These are phyloP conservation scores for Lunularia cruciata DNA, from an alignment of 225 moss, liverwort and hornwort species.

Conservation along the genomic window DNA sequence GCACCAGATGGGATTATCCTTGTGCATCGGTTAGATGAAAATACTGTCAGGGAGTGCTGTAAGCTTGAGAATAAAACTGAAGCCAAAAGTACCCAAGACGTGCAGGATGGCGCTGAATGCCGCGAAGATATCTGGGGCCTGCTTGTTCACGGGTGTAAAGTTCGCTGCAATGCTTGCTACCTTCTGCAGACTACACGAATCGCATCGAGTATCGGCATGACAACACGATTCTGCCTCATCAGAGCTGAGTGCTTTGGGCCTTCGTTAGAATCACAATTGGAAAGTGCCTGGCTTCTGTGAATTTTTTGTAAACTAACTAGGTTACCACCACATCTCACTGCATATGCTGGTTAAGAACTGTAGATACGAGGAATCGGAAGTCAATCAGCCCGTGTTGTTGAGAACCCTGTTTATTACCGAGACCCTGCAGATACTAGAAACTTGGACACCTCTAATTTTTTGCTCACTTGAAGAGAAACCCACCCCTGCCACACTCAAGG, in stretches of 20 bases:
- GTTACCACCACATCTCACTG: background rate
- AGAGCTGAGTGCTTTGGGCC: conserved; percentile 76
- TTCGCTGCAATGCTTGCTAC: conserved; percentile 59
- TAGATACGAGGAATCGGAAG: conserved; percentile 1
- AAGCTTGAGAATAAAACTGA: conserved; percentile 28
- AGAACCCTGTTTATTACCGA: conserved; percentile 2
- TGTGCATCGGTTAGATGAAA: conserved; percentile 62
- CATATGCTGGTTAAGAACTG: conserved; percentile 11
- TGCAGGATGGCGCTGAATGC: conserved; percentile 36
- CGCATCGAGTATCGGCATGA: conserved; percentile 45
- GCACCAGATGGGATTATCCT: conserved; percentile 79
- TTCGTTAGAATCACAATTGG: conserved; percentile 59
- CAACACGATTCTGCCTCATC: conserved; percentile 62
- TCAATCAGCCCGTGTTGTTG: background rate
- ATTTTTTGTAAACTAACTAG: conserved; percentile 7
- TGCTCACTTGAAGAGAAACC: no score
- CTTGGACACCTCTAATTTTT: no score
- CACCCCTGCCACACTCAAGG: no score
- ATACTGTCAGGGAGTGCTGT: conserved; percentile 38
- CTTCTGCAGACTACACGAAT: conserved; percentile 77
- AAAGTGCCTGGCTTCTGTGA: conserved; percentile 66
- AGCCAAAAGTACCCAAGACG: background rate
- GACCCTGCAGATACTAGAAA: no score
- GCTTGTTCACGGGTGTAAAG: conserved; percentile 62
- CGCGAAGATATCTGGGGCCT: conserved; percentile 75